Base-by-base conservation (phyloP, 2,329 filamentous ascomycete species). In the Penicillium sp. region DNA sequence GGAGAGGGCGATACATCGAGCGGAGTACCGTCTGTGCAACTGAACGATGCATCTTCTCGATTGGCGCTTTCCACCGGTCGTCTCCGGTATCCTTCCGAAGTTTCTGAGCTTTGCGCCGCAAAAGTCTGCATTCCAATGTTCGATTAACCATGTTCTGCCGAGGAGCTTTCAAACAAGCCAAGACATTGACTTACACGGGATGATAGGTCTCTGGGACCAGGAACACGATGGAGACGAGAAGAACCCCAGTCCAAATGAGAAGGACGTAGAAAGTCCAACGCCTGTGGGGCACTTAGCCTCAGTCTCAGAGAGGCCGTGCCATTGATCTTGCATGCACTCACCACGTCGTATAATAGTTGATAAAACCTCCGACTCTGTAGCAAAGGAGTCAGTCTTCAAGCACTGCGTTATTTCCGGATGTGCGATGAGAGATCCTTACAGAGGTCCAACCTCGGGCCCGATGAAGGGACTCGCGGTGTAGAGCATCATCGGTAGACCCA, bases 181-280 rank as follows among this genome's bases (percentile, higher is more conserved):
- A 32, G 4, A 18, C 18, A 18, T 18, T 18, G 29, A 59, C 67
- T 47, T 63, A 67, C 65, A 69, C 79, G 24, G 78, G 78, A 52
- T 77, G 87, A 66, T 93, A 95, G 1, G 90, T 96, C 72, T 96
- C 90, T 4, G 90, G 90, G 3, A 95, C 88, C 38, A 90, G 74
- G 32, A 88, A 64, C 32, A 83, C 63, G 45, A 95, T 83, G 50
- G 81, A 71, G 9, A 76, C 63, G 43, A 88, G 75, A 59, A 89
- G 69, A 6, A 75, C 68, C n/a, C 76, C 80, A 1, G 83, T 77
- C 89, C 88, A 95, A 43, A 95, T 94, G 43, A 95, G 70, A 50
- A 95, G 74, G 4, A 90, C 77, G 63, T 90, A 95, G 67, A 93
- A 90, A 0, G 84, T 86, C 87, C 87, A 93, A 45, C 86, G 75